Percentiles rank a stretch among this genome's conserved stretches.
These are phyloP conservation scores for Dendrothele bispora DNA, from an alignment of 768 basidiomycete genomes.

Conservation along the genomic window DNA sequence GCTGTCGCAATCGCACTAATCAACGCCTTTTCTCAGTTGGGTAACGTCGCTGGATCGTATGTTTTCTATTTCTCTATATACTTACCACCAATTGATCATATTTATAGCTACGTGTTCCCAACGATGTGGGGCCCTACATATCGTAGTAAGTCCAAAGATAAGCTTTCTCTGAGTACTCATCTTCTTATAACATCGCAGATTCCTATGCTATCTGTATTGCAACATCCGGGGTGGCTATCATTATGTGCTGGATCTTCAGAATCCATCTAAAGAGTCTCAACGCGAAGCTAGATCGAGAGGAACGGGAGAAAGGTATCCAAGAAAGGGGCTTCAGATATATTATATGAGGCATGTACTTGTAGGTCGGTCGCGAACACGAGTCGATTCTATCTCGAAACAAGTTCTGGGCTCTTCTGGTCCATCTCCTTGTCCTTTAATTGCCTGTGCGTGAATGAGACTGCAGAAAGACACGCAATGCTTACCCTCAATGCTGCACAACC, in stretches of 20 bases:
- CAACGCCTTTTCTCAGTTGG: conserved; percentile 80
- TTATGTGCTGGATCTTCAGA: conserved; percentile 54
- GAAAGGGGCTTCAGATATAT: conserved; percentile 53
- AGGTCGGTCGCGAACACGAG: too few relatives aligned
- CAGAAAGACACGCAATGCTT: too few relatives aligned
- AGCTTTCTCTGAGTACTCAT: conserved; percentile 76
- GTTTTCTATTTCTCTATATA: conserved; percentile 37
- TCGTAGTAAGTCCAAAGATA: too few relatives aligned
- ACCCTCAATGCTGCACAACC: too few relatives aligned
- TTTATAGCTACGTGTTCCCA: conserved; percentile 72
- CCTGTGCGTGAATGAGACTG: too few relatives aligned
- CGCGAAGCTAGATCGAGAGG: conserved; percentile 31
- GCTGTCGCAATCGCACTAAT: conserved; percentile 80
- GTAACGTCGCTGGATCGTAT: conserved; percentile 82
- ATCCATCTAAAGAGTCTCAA: conserved; percentile 40
- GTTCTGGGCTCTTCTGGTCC: too few relatives aligned
- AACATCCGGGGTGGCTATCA: conserved; percentile 48
- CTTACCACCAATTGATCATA: too few relatives aligned
- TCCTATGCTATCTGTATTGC: conserved; percentile 61
- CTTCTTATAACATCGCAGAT: conserved; percentile 25
- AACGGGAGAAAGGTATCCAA: conserved; percentile 38
- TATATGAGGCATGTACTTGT: conserved; percentile 30
- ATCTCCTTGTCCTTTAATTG: too few relatives aligned
- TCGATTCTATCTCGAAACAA: too few relatives aligned
- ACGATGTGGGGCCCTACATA: conserved; percentile 68